Evolutionary conservation across 345 rosid genomes (phyloP).

Genomic region (Boechera divaricarpa): DNA sequence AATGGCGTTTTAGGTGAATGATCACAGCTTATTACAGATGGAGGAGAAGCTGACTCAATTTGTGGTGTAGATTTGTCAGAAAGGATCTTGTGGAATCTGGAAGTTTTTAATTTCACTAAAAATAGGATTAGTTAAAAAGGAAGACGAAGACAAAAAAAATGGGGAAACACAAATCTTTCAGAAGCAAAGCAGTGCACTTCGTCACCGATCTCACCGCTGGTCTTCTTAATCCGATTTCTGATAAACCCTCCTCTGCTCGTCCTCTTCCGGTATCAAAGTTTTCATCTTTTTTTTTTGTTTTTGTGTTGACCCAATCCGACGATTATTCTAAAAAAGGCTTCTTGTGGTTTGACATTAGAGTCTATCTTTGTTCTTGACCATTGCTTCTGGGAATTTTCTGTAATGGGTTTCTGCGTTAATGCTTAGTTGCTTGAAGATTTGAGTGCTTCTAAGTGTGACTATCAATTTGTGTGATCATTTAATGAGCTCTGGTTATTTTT

Average conservation of each 20-base stretch:
- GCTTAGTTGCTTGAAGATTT: constrained; percentile 18
- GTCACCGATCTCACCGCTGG: constrained; percentile 95
- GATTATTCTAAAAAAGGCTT: constrained; percentile 8
- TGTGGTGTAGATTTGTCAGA: constrained; percentile 32
- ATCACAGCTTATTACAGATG: constrained; percentile 23
- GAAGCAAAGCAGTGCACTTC: constrained; percentile 92
- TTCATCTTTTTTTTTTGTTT: constrained; percentile 8
- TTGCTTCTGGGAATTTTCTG: background rate
- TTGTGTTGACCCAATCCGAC: background rate
- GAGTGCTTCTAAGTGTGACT: constrained; percentile 1
- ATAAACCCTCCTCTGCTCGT: constrained; percentile 62
- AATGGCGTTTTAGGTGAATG: constrained; percentile 30
- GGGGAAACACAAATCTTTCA: constrained; percentile 73
- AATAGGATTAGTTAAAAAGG: constrained; percentile 16
- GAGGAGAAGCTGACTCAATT: constrained; percentile 17
- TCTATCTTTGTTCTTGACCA: constrained; percentile 8
- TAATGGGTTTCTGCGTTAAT: background rate
- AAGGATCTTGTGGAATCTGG: constrained; percentile 33
- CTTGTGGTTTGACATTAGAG: constrained; percentile 28
- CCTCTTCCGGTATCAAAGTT: constrained; percentile 46
- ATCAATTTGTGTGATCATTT: constrained; percentile 17
- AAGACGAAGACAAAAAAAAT: constrained; percentile 31
- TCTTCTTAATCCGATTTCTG: constrained; percentile 93
- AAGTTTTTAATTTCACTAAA: constrained; percentile 32
- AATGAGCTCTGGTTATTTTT: constrained; percentile 18